Evolutionary conservation across 2,329 filamentous ascomycete species (phyloP), one percentile per base, ranked within the genome.

Genomic region (Xylaria sp.): DNA sequence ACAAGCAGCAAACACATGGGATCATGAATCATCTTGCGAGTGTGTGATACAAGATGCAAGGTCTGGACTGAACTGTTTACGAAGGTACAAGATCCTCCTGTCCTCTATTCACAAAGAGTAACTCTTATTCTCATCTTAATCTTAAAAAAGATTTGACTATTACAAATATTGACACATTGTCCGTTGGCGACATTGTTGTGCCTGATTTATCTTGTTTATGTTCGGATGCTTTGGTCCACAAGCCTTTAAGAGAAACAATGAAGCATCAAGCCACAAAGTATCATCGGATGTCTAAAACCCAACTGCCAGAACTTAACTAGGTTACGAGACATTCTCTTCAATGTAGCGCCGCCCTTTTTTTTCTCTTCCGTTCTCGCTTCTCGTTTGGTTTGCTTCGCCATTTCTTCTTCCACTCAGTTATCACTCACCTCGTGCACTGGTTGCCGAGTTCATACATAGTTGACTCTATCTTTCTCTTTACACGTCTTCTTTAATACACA

Each of bases 351-450:
- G n/a, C 15, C 31, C 4, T 38, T 13, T 50, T 15, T 47, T 36
- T 25, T 51, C 38, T 20, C 42, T 22, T 27, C 25, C n/a, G 2
- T 29, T 47, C 20, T 42, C 25, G n/a, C 20, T 31, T 20, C 2
- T n/a, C 36, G 22, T 20, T 29, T 51, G 25, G 22, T 33, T 65
- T 54, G 25, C 39, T 47, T 54, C 25, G 11, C 31, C 55, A 42
- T 27, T 13, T 22, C n/a, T 27, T 53, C 11, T 49, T 53, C 25
- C 38, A 25, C 39, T 54, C 5, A 11, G 17, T 54, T 55, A 13
- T 3, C 39, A 31, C 15, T 44, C 6, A 39, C 27, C 50, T 54
- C 31, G 33, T 11, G 42, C 62, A 65, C 62, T 17, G 62, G 62
- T 50, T 61, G 62, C 49, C 31, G 49, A 61, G 56, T 50, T 27